These are phyloP conservation scores for Solanum piurae DNA, from an alignment of 257 asterid genomes.

Conservation along the genomic window DNA sequence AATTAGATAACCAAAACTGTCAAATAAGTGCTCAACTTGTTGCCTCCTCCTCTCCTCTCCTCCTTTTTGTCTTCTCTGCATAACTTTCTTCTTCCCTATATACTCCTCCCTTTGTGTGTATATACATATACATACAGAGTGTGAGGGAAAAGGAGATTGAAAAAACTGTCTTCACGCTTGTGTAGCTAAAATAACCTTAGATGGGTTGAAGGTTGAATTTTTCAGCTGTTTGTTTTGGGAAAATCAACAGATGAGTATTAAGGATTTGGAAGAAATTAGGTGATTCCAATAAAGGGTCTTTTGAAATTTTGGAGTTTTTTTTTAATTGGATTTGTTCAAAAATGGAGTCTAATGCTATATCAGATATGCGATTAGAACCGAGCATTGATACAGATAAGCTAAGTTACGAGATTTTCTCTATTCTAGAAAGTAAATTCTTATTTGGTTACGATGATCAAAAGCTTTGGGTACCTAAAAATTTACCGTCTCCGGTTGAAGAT, in stretches of 20 bases:
- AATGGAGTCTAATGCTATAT: conserved; percentile 33
- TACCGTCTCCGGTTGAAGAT: conserved; percentile 6
- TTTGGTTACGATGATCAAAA: conserved; percentile 84
- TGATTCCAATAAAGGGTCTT: neutral
- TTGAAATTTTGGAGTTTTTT: neutral
- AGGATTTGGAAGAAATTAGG: neutral
- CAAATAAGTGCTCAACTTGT: neutral
- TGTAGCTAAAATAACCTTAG: neutral
- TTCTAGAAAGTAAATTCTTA: conserved; percentile 80
- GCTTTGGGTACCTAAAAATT: conserved; percentile 67
- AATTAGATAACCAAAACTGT: neutral
- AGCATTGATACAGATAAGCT: conserved; percentile 80
- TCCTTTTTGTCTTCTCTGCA: neutral
- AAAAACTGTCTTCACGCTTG: neutral
- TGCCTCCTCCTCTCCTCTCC: neutral
- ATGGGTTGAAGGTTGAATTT: neutral
- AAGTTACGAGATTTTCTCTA: conserved; percentile 92
- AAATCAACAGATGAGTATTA: neutral
- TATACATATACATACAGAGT: neutral
- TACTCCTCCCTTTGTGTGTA: neutral
- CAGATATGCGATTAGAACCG: conserved; percentile 46
- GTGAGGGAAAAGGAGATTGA: neutral
- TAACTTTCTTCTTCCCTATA: neutral
- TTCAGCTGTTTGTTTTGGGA: neutral
- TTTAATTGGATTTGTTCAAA: neutral